Percentiles rank a stretch among this genome's conserved stretches.
Conservation (phyloP, 331 rosid genomes). For the Rhamnella rubrinervis region DNA sequence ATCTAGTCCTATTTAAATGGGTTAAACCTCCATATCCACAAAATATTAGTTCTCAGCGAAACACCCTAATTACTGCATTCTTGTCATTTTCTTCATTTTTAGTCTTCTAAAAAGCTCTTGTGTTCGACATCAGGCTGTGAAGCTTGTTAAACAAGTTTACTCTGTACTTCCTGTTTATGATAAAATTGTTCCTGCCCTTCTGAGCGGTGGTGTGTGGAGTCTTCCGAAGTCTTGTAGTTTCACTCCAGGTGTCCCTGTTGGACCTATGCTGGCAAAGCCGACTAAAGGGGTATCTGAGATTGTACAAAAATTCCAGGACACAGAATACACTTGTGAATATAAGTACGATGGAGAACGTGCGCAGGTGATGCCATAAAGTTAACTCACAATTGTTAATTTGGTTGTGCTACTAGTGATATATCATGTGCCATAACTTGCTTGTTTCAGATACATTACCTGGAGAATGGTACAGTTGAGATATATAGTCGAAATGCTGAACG, state of each 20-base stretch:
- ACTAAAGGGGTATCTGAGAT: constrained; percentile 79
- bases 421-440: constrained; percentile 24
- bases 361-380: constrained; percentile 58
- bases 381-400: constrained; percentile 10
- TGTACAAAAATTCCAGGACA: constrained; percentile 72
- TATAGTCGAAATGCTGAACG: constrained; percentile 95
- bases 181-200: constrained; percentile 74
- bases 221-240: constrained; percentile 70
- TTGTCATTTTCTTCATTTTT: background rate
- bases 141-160: constrained; percentile 82
- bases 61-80: background rate
- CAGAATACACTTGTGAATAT: constrained; percentile 86
- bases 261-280: constrained; percentile 95
- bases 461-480: constrained; percentile 75
- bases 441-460: constrained; percentile 83
- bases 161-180: constrained; percentile 83
- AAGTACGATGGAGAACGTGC: constrained; percentile 98
- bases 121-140: constrained; percentile 62
- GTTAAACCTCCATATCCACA: background rate
- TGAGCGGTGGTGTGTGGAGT: constrained; percentile 71
- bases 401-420: constrained; percentile 14
- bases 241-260: constrained; percentile 83
- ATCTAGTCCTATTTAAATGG: no score
- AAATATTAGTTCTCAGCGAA: background rate
- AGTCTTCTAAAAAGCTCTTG: constrained; percentile 16